These are phyloP conservation scores for Hysterangium stoloniferum DNA, from an alignment of 768 basidiomycete species.

Conservation along the genomic window DNA sequence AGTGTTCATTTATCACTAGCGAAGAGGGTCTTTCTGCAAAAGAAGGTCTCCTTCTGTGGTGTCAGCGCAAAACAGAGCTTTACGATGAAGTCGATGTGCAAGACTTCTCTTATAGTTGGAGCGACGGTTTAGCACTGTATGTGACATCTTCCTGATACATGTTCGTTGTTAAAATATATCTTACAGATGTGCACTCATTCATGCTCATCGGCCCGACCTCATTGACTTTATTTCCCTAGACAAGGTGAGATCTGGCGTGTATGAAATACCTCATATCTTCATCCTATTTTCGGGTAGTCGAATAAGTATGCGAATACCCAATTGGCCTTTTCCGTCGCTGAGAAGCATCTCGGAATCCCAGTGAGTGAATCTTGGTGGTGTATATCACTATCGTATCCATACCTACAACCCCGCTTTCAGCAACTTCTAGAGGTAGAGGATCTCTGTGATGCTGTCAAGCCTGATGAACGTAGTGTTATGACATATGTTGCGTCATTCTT, in stretches of 20 bases:
- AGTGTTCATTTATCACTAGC: conserved; percentile 38
- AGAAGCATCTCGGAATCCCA: conserved; percentile 84
- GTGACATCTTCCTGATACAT: conserved; percentile 25
- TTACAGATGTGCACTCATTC: conserved; percentile 88
- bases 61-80: conserved; percentile 88
- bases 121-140: conserved; percentile 91
- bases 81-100: conserved; percentile 91
- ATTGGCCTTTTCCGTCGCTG: conserved; percentile 82
- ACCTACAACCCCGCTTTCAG: conserved; percentile 31
- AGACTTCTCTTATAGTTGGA: conserved; percentile 91
- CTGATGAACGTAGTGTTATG: conserved; percentile 97
- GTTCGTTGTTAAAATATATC: conserved; percentile 4
- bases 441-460: conserved; percentile 76
- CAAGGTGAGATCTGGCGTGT: conserved; percentile 44
- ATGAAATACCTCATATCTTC: conserved; percentile 11
- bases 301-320: conserved; percentile 79
- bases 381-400: too few relatives aligned
- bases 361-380: too few relatives aligned
- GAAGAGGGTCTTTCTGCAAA: conserved; percentile 99
- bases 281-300: conserved; percentile 35
- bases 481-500: conserved; percentile 97
- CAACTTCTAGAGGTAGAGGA: conserved; percentile 96
- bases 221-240: conserved; percentile 82
- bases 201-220: conserved; percentile 93
- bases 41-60: conserved; percentile 95